Evolutionary conservation across 345 rosid genomes (phyloP), one percentile per base, ranked within the genome.

Genomic region (Eutrema yunnanense): DNA sequence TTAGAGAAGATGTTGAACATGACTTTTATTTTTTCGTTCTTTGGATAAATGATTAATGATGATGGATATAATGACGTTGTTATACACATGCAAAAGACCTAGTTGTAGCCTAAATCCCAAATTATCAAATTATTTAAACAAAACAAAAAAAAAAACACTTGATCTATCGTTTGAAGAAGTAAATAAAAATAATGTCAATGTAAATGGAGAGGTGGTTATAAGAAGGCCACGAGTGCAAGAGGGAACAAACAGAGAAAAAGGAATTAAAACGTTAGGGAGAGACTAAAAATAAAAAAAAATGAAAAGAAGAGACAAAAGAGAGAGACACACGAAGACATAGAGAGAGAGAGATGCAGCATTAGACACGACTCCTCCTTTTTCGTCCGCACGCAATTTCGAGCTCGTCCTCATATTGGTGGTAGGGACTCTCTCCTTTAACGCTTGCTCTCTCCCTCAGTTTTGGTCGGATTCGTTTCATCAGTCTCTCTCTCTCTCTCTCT

Each of bases 221-320:
- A 62, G 58, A 43, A 62, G 70, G 70, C 79, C 79, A 75, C 65
- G 74, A 68, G 30, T 32, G 38, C 58, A 60, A 51, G 41, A 64
- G 47, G 73, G 67, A 67, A 33, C 72, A 74, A 38, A 66, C 27
- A 41, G n/a, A 48, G 10, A 56, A 56, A n/a, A 11, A 51, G 36
- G 27, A 73, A 43, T 53, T 41, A 12, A 57, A 47, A 37, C 34
- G 57, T 52, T 53, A 64, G 11, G 51, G 26, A 2, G n/a, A 32
- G 54, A 33, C 71, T 51, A 50, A 11, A 49, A 49, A 49, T 26
- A 40, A 29, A 44, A 33, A 3, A 30, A 29, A 29, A 10, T 14
- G 38, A 38, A 40, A 8, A 68, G 44, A 62, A 54, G 52, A 62
- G 69, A 75, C 73, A 75, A 61, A 61, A 51, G 57, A 74, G 8